These are phyloP conservation scores for Lathyrus sativus DNA, from an alignment of 306 rosid genomes.

Conservation along the genomic window DNA sequence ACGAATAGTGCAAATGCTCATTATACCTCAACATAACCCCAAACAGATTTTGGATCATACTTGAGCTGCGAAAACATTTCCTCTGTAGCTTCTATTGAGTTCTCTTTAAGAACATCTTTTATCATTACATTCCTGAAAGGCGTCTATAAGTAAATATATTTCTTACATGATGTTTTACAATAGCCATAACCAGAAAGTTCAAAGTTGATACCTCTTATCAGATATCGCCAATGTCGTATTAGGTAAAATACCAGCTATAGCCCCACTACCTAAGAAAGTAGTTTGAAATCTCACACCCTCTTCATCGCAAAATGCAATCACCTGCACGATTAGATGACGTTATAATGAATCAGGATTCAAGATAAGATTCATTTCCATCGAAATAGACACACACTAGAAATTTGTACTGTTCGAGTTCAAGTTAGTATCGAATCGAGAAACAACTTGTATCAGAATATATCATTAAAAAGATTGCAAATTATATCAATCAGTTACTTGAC, in stretches of 20 bases:
- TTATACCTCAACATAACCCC: conserved; percentile 91
- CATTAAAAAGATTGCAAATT: conserved; percentile 20
- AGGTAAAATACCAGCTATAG: conserved; percentile 82
- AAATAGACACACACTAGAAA: background rate
- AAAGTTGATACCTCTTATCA: conserved; percentile 72
- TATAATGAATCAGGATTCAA: background rate
- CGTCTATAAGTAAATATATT: conserved; percentile 30
- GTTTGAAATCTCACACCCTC: conserved; percentile 96
- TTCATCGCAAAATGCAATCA: conserved; percentile 95
- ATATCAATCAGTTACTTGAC: conserved; percentile 35
- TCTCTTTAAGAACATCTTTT: conserved; percentile 66
- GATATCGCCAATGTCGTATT: conserved; percentile 59
- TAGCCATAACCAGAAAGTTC: conserved; percentile 24
- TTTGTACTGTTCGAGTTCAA: background rate
- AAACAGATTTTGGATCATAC: conserved; percentile 79
- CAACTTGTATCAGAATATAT: background rate
- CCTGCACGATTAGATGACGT: conserved; percentile 52
- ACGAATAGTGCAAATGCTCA: conserved; percentile 16
- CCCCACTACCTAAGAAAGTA: conserved; percentile 92
- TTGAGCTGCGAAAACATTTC: conserved; percentile 66
- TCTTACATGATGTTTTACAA: conserved; percentile 11
- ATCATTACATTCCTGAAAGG: conserved; percentile 61
- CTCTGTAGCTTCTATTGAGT: conserved; percentile 61
- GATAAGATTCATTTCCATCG: background rate
- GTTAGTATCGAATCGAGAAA: background rate